Percentiles rank a stretch among this genome's conserved stretches.
phyloP scores from a whole-genome alignment of 306 rosid species.

The Medicago lupulina region DNA sequence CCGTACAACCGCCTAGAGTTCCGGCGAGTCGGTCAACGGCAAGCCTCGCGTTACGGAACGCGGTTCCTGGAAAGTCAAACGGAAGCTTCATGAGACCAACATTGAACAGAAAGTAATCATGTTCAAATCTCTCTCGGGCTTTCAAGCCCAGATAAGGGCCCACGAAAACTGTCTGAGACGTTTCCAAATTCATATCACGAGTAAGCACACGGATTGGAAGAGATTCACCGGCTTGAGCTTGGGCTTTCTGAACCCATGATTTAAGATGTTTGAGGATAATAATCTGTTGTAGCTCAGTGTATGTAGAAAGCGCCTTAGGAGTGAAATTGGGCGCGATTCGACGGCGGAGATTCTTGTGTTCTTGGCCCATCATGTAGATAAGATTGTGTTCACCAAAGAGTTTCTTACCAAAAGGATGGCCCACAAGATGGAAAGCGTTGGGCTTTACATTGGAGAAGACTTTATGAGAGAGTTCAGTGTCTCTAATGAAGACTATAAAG shows the following conservation, averaged over 20 bases:
- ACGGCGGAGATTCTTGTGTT: constrained; percentile 87
- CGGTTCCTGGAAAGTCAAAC: constrained; percentile 75
- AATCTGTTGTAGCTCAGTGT: constrained; percentile 78
- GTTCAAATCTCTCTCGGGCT: constrained; percentile 63
- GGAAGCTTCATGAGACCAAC: constrained; percentile 86
- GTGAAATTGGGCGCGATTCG: constrained; percentile 86
- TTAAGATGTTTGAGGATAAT: constrained; percentile 67
- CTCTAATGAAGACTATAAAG: constrained; percentile 76
- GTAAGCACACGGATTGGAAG: constrained; percentile 59
- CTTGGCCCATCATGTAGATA: constrained; percentile 83
- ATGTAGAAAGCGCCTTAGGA: constrained; percentile 75
- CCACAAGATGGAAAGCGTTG: constrained; percentile 73
- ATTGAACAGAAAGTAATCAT: constrained; percentile 75
- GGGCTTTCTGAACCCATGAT: constrained; percentile 52
- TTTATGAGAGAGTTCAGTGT: constrained; percentile 80
- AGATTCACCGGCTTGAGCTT: constrained; percentile 11
- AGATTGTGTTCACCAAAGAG: constrained; percentile 91
- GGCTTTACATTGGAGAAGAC: constrained; percentile 84
- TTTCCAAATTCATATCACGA: constrained; percentile 85
- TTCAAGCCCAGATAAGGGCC: constrained; percentile 69
- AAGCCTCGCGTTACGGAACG: constrained; percentile 79
- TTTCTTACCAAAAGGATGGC: constrained; percentile 92
- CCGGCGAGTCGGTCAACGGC: constrained; percentile 66
- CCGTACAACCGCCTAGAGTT: constrained; percentile 55
- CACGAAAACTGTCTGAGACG: constrained; percentile 83